Percentiles rank a stretch among this genome's conserved stretches.
These are phyloP conservation scores for Berberis thunbergii DNA, from an alignment of 164 flowering plant genomes.

Conservation along the genomic window DNA sequence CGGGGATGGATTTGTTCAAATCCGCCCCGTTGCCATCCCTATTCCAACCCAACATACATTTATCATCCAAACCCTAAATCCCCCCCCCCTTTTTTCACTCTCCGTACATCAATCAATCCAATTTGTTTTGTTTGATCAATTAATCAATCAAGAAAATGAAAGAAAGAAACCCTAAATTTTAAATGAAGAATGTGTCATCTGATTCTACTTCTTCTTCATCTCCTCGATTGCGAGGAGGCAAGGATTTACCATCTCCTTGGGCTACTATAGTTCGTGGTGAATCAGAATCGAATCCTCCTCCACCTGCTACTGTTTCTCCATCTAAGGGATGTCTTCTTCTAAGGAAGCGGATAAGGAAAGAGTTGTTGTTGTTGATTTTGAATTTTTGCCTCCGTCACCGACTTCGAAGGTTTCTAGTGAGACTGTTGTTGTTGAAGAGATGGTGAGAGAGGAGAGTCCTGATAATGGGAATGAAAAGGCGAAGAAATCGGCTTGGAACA, in stretches of 20 bases:
- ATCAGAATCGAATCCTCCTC: conserved; percentile 5
- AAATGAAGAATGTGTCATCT: not conserved
- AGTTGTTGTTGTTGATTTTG: too few relatives aligned
- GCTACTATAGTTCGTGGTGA: conserved; percentile 26
- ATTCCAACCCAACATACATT: too few relatives aligned
- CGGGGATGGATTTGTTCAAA: too few relatives aligned
- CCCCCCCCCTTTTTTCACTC: too few relatives aligned
- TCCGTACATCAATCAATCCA: too few relatives aligned
- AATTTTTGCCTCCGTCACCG: too few relatives aligned
- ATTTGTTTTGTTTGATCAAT: too few relatives aligned
- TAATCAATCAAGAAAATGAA: too few relatives aligned
- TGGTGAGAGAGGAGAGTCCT: not conserved
- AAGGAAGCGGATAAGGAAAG: not conserved
- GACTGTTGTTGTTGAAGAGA: not conserved
- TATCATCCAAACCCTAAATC: too few relatives aligned
- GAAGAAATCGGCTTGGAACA: conserved; percentile 69
- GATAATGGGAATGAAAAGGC: too few relatives aligned
- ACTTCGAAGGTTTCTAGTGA: not conserved
- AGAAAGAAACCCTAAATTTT: not conserved
- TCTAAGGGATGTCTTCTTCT: conserved; percentile 6
- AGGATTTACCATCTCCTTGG: conserved; percentile 11
- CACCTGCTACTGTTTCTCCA: conserved; percentile 3
- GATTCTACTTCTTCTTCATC: conserved; percentile 1
- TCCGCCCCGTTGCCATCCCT: too few relatives aligned
- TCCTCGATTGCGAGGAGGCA: conserved; percentile 10